Evolutionary conservation across 495 filamentous ascomycete genomes (phyloP).

Genomic region (Tuber calosporum): DNA sequence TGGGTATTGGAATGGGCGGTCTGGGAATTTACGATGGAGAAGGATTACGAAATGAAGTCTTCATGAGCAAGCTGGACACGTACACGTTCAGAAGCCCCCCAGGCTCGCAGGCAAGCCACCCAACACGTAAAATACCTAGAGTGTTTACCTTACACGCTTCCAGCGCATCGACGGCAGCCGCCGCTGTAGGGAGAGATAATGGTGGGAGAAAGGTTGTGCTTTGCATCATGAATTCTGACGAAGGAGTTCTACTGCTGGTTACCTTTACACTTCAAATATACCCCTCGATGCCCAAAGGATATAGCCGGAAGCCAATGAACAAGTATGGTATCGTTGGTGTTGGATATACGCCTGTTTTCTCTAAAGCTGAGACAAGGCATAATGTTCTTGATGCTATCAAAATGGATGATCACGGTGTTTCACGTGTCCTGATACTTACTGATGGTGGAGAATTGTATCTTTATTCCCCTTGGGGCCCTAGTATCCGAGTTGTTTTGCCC

Average conservation of each 20-base stretch:
- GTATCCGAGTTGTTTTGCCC: slow-evolving; percentile 53
- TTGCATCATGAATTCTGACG: slow-evolving; percentile 60
- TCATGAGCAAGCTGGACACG: slow-evolving; percentile 65
- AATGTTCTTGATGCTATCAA: slow-evolving; percentile 69
- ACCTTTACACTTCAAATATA: slow-evolving; percentile 51
- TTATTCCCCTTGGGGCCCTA: slow-evolving; percentile 66
- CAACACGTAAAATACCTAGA: slow-evolving; percentile 43
- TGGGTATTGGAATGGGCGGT: slow-evolving; percentile 40
- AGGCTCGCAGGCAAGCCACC: neutral
- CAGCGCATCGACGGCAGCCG: slow-evolving; percentile 48
- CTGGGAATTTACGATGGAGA: slow-evolving; percentile 63
- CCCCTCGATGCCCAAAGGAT: slow-evolving; percentile 32
- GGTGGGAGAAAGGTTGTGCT: slow-evolving; percentile 52
- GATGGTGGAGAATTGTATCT: slow-evolving; percentile 59
- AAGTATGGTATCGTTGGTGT: slow-evolving; percentile 32
- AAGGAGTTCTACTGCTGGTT: slow-evolving; percentile 60
- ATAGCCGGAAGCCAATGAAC: slow-evolving; percentile 30
- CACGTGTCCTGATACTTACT: slow-evolving; percentile 64
- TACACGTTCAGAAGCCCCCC: slow-evolving; percentile 56
- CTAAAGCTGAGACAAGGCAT: slow-evolving; percentile 44
- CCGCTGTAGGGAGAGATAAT: slow-evolving; percentile 41
- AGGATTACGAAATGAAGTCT: slow-evolving; percentile 64
- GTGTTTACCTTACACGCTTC: slow-evolving; percentile 60
- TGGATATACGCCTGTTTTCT: slow-evolving; percentile 38
- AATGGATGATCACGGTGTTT: slow-evolving; percentile 59